These are phyloP conservation scores for Apiospora arundinis DNA, from an alignment of 2,329 filamentous ascomycete genomes.

Conservation along the genomic window DNA sequence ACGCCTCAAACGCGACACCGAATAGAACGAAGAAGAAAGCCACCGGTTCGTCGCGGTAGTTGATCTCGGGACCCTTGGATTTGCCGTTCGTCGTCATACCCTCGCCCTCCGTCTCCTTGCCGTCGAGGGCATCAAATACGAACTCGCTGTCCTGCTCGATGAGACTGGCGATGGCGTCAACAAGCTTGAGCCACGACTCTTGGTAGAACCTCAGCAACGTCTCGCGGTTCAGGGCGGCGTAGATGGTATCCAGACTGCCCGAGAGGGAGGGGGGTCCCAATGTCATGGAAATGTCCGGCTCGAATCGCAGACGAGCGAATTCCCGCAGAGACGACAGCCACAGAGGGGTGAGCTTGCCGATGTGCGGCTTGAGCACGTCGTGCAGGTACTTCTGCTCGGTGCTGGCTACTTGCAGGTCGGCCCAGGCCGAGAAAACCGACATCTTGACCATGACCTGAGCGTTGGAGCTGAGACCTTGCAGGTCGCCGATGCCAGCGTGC, in stretches of 20 bases:
- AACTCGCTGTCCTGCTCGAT: constrained; percentile 98
- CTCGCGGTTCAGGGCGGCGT: constrained; percentile 92
- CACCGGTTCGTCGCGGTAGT: constrained; percentile 96
- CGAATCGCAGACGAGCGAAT: constrained; percentile 90
- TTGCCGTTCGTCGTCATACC: constrained; percentile 50
- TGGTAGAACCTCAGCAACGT: constrained; percentile 96
- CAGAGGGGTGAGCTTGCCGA: constrained; percentile 86
- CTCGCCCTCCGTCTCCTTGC: constrained; percentile 67
- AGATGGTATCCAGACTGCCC: constrained; percentile 89
- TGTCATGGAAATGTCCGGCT: constrained; percentile 95
- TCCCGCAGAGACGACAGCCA: constrained; percentile 94
- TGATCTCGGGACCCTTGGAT: constrained; percentile 79
- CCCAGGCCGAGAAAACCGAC: constrained; percentile 96
- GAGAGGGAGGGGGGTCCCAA: constrained; percentile 81
- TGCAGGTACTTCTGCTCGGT: constrained; percentile 88
- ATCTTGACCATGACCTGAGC: constrained; percentile 99
- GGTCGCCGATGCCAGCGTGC: constrained; percentile 86
- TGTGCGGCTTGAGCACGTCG: constrained; percentile 87
- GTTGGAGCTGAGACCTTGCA: constrained; percentile 92
- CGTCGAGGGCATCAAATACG: constrained; percentile 95
- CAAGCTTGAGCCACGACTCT: constrained; percentile 93
- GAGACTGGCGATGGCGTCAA: constrained; percentile 95
- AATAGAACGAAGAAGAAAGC: constrained; percentile 99
- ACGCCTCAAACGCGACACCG: constrained; percentile 92
- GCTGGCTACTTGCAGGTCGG: constrained; percentile 93